Conservation (phyloP, 441 rosid genomes). For the Gossypium schwendimanii region DNA sequence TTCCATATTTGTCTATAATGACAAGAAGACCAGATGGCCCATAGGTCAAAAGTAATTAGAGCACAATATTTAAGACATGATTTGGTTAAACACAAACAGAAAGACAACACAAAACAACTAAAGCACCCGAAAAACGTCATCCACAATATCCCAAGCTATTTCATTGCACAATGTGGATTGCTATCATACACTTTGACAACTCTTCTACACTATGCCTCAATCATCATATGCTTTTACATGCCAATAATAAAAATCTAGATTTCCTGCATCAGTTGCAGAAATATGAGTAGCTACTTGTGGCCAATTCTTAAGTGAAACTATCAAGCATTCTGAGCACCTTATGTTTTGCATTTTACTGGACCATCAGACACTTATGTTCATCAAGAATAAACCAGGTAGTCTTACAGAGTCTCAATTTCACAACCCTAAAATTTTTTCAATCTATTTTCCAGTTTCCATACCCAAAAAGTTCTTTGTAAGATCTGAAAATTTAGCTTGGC, state of each 20-base stretch:
- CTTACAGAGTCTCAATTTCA: not conserved
- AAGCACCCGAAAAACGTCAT: not conserved
- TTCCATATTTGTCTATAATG: not conserved
- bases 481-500: slow-evolving; percentile 57
- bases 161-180: too few species aligned
- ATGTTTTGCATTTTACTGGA: not conserved
- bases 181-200: slow-evolving; percentile 9
- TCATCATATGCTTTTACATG: not conserved
- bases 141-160: not conserved
- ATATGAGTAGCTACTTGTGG: not conserved
- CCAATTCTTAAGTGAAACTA: not conserved
- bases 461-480: slow-evolving; percentile 69
- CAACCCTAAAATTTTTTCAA: not conserved
- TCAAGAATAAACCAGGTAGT: not conserved
- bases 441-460: slow-evolving; percentile 23
- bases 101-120: not conserved
- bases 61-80: not conserved
- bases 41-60: not conserved
- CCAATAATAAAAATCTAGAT: not conserved
- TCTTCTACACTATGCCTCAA: not conserved
- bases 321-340: not conserved
- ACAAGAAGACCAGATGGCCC: not conserved
- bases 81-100: not conserved
- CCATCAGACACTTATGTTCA: not conserved
- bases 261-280: not conserved